Base-by-base conservation (phyloP, 2,329 filamentous ascomycete species). In the Ceratocystis colombiana region DNA sequence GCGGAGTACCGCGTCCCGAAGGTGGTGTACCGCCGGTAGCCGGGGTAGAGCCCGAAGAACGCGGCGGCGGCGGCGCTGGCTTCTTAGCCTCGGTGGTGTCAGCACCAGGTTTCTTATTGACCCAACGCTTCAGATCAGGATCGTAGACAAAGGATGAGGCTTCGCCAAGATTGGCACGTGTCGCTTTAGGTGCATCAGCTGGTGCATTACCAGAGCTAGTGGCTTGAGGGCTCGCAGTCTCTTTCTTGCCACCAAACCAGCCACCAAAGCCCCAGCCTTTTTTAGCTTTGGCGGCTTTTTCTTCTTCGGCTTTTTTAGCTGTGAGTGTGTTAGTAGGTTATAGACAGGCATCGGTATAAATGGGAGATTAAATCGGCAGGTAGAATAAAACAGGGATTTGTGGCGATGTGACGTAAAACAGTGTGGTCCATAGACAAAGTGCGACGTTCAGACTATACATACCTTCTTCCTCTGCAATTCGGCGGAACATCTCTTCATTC, bases 121-220 rank as follows among this genome's bases (percentile, higher is more conserved):
- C 82, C 95, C 95, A 99, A 74, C 94, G 91, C 79, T 96, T 95
- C 64, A 96, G 82, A n/a, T 96, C 89, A 1, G 91, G 88, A 73
- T 99, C 94, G 72, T 94, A 99, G 70, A 93, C 88, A 75, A 99
- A 96, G 59, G 86, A 90, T 75, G 85, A 96, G 73, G 94, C 85
- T 75, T 99, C 95, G 68, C 93, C 95, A 7, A 99, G 83, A 73
- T 99, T 99, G 69, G 95, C 94, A 71, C 84, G 86, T 74, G 96
- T 89, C n/a, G 92, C 79, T 72, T 87, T 87, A 73, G 80, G 81
- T 3, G 79, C 74, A n/a, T 76, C 74, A 6, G 76, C 71, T 30
- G 76, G 76, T n/a, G 77, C 73, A 30, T 73, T 71, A 20, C 71
- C 69, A 1, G 70, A 66, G 3, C 73, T 70, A 30, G 53, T 28